These are phyloP conservation scores for Alternaria panax DNA, from an alignment of 2,329 filamentous ascomycete species.

Conservation along the genomic window DNA sequence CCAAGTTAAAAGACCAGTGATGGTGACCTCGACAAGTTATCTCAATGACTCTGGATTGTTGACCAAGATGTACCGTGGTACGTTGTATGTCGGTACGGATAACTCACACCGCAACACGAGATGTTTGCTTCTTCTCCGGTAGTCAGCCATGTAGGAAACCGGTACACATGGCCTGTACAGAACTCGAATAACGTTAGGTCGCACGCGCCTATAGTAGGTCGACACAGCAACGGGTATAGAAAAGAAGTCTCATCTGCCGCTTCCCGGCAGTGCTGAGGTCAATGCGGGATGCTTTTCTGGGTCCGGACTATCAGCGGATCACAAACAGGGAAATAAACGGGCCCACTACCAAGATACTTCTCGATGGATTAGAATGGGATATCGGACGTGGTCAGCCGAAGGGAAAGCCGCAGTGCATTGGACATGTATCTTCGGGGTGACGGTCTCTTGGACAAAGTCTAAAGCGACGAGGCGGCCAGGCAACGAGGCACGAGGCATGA, in stretches of 20 bases:
- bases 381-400: background rate
- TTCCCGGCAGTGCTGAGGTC: background rate
- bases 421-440: background rate
- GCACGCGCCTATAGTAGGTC: slow-evolving; percentile 6
- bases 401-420: background rate
- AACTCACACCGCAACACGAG: background rate
- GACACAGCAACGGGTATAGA: slow-evolving; percentile 14
- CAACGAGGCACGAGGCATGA: background rate
- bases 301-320: background rate
- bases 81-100: background rate
- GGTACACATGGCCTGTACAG: background rate
- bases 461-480: background rate
- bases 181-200: slow-evolving; percentile 1
- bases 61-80: background rate
- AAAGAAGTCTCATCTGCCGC: slow-evolving; percentile 1
- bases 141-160: background rate
- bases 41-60: background rate
- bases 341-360: background rate
- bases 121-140: background rate
- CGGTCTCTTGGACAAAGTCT: background rate
- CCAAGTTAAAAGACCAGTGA: background rate
- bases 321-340: slow-evolving; percentile 1
- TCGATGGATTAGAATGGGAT: background rate
- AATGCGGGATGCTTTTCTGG: background rate
- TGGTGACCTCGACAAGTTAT: background rate